These are phyloP conservation scores for Vairimorpha apis DNA, from an alignment of 371 early-diverging fungal genomes.

Conservation along the genomic window DNA sequence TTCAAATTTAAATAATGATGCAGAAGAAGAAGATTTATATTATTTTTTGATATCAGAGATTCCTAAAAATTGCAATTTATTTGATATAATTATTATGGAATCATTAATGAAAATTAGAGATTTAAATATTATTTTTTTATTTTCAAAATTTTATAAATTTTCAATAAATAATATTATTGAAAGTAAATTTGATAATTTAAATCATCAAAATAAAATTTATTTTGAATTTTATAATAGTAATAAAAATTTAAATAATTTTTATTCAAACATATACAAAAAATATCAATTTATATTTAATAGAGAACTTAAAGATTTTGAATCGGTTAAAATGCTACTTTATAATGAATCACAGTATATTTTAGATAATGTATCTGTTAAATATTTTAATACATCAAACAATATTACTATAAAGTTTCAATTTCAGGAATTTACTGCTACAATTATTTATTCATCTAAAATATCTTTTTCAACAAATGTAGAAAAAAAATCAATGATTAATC, in stretches of 20 bases:
- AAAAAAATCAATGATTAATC: conserved; percentile 26
- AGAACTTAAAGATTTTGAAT: too few relatives aligned
- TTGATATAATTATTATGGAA: conserved; percentile 11
- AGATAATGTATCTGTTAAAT: too few relatives aligned
- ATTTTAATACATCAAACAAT: too few relatives aligned
- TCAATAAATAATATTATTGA: neutral
- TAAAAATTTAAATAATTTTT: too few relatives aligned
- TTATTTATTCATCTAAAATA: neutral
- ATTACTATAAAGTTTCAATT: too few relatives aligned
- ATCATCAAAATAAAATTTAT: too few relatives aligned
- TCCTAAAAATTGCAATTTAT: neutral
- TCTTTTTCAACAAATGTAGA: conserved; percentile 24
- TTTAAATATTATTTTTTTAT: conserved; percentile 26
- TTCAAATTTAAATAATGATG: conserved; percentile 5
- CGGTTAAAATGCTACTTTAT: too few relatives aligned
- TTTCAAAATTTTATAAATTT: conserved; percentile 9
- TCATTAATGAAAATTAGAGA: conserved; percentile 15
- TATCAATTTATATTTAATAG: too few relatives aligned
- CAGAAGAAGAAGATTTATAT: conserved; percentile 13
- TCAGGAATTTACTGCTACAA: neutral
- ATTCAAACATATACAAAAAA: too few relatives aligned
- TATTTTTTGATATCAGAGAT: neutral
- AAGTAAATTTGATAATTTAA: too few relatives aligned
- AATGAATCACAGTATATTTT: too few relatives aligned
- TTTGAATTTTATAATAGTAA: too few relatives aligned